Evolutionary conservation across 805 yeast species (phyloP).

Genomic region (Spathaspora boniae): DNA sequence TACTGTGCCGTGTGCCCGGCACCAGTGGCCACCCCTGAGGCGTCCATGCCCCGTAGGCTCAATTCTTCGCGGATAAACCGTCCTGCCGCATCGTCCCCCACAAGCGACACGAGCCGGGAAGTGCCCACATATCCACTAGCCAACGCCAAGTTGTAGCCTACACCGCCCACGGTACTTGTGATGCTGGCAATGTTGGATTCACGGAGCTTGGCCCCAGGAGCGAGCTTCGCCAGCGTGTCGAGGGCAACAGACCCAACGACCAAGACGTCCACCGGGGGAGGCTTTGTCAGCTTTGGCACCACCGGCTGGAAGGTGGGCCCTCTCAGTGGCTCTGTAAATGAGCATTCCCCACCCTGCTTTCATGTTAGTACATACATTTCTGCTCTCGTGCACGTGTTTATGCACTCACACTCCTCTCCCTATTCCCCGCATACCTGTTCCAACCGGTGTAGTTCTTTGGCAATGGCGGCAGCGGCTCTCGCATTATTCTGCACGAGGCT

Average conservation of each 20-base stretch:
- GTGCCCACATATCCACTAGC: conserved; percentile 44
- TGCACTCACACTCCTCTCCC: too few relatives aligned
- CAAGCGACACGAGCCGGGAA: conserved; percentile 50
- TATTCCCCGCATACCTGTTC: too few relatives aligned
- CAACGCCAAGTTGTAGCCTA: conserved; percentile 73
- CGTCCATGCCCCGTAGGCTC: conserved; percentile 21
- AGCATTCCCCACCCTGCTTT: too few relatives aligned
- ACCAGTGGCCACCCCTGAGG: conserved; percentile 37
- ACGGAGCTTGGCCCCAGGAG: conserved; percentile 20
- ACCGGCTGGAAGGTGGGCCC: not conserved
- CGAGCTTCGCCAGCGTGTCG: conserved; percentile 60
- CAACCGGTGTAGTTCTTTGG: conserved; percentile 39
- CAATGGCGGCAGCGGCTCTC: conserved; percentile 61
- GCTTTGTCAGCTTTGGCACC: conserved; percentile 4
- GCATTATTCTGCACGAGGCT: conserved; percentile 80
- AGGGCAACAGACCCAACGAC: conserved; percentile 74
- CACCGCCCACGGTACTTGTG: conserved; percentile 70
- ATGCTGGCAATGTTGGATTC: conserved; percentile 77
- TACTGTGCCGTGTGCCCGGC: conserved; percentile 61
- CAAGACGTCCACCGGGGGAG: conserved; percentile 1
- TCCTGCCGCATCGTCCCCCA: conserved; percentile 62
- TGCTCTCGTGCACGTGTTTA: too few relatives aligned
- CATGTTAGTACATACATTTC: too few relatives aligned
- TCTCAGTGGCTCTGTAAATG: too few relatives aligned
- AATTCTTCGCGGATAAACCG: conserved; percentile 30